Percentiles rank a stretch among this genome's conserved stretches.
Conservation (phyloP, 805 yeast genomes). For the Grigorovia yakushimaensis region DNA sequence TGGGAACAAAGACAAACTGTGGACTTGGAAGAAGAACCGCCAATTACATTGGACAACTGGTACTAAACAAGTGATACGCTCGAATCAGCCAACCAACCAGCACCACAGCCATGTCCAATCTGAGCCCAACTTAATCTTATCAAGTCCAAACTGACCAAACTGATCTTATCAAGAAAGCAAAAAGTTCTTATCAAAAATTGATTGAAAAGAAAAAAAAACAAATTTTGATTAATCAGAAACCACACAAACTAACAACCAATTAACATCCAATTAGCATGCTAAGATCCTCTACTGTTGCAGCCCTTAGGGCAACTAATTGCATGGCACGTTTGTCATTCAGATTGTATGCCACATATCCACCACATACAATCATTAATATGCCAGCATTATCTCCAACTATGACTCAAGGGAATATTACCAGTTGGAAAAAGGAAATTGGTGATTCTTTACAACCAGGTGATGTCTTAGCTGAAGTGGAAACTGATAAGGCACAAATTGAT, state of each 20-base stretch:
- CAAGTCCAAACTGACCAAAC: too few species aligned
- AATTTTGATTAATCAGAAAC: too few species aligned
- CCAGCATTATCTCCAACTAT: slow-evolving; percentile 99
- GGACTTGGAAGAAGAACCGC: slow-evolving; percentile 2
- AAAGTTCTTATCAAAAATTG: neutral
- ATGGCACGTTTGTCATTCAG: slow-evolving; percentile 20
- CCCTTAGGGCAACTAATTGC: slow-evolving; percentile 5
- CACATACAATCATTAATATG: slow-evolving; percentile 87
- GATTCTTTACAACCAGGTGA: slow-evolving; percentile 88
- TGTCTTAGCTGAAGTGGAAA: slow-evolving; percentile 91
- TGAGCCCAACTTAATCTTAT: too few species aligned
- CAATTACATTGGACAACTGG: slow-evolving; percentile 21
- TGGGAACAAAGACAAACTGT: neutral
- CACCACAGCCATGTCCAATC: neutral
- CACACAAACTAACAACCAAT: neutral
- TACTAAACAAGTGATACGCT: slow-evolving; percentile 2
- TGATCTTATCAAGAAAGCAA: too few species aligned
- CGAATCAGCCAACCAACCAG: neutral
- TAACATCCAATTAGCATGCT: too few species aligned
- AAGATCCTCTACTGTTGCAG: neutral
- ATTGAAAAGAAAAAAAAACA: neutral
- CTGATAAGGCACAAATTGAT: slow-evolving; percentile 97
- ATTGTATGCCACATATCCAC: slow-evolving; percentile 48
- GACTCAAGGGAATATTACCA: slow-evolving; percentile 89
- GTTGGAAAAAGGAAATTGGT: slow-evolving; percentile 86